A percentile compares a stretch with the other conserved stretches of the same genome.
Conservation (phyloP, 1,139 yeast genomes). For the Yamadazyma trypodendri region DNA sequence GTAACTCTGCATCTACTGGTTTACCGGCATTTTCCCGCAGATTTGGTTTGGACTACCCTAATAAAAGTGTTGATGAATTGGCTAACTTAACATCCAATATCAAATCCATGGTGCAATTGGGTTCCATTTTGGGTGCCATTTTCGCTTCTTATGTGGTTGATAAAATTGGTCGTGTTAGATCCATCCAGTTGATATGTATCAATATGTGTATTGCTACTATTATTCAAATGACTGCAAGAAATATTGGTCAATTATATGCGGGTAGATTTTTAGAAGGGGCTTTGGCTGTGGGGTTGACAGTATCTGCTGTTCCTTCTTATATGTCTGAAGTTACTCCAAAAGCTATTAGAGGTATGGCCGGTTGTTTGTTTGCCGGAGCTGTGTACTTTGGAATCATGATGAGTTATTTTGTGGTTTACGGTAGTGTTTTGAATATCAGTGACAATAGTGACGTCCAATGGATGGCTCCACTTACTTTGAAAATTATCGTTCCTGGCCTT, state of each 20-base stretch:
- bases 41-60: slow-evolving; percentile 47
- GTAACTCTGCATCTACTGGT: slow-evolving; percentile 42
- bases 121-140: slow-evolving; percentile 57
- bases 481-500: slow-evolving; percentile 43
- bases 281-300: slow-evolving; percentile 55
- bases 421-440: slow-evolving; percentile 35
- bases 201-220: slow-evolving; percentile 49
- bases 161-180: slow-evolving; percentile 52
- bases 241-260: slow-evolving; percentile 50
- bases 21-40: slow-evolving; percentile 44
- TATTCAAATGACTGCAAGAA: slow-evolving; percentile 46
- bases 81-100: slow-evolving; percentile 55
- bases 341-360: slow-evolving; percentile 51
- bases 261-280: slow-evolving; percentile 54
- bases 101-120: slow-evolving; percentile 62
- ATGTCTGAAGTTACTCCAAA: slow-evolving; percentile 55
- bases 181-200: slow-evolving; percentile 45
- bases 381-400: slow-evolving; percentile 55
- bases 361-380: slow-evolving; percentile 53
- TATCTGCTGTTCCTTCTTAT: slow-evolving; percentile 56
- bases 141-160: slow-evolving; percentile 53
- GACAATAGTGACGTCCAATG: slow-evolving; percentile 32
- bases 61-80: slow-evolving; percentile 31
- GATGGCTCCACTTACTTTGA: slow-evolving; percentile 37
- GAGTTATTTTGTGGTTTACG: slow-evolving; percentile 50